These are phyloP conservation scores for Cerioporus squamosus DNA, from an alignment of 1,284 basidiomycete genomes.

Conservation along the genomic window DNA sequence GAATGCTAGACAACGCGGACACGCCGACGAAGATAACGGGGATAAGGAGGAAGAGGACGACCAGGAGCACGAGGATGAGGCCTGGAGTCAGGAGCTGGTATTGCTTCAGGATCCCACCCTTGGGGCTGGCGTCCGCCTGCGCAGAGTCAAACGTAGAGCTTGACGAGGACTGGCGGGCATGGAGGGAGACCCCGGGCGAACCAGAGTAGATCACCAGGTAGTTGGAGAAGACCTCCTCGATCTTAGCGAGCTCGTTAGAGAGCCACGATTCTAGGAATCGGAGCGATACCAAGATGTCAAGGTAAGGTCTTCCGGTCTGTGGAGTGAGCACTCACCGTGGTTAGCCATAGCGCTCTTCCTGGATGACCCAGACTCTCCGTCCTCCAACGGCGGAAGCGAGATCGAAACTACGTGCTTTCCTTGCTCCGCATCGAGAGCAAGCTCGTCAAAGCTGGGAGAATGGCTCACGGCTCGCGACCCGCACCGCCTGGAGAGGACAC, in stretches of 20 bases:
- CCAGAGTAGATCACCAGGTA: slow-evolving; percentile 71
- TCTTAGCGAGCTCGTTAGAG: slow-evolving; percentile 50
- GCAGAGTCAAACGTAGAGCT: slow-evolving; percentile 15
- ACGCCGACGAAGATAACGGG: slow-evolving; percentile 74
- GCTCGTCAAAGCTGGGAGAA: slow-evolving; percentile 10
- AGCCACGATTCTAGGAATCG: slow-evolving; percentile 25
- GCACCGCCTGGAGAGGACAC: slow-evolving; percentile 54
- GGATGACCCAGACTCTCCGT: slow-evolving; percentile 38
- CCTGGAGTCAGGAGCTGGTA: slow-evolving; percentile 84
- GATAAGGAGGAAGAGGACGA: slow-evolving; percentile 73
- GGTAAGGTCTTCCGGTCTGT: not conserved
- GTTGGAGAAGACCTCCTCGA: slow-evolving; percentile 55
- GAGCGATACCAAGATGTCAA: not conserved
- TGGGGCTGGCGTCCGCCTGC: slow-evolving; percentile 23
- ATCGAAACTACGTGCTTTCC: slow-evolving; percentile 62
- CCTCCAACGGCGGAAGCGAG: slow-evolving; percentile 52
- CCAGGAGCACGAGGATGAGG: slow-evolving; percentile 71
- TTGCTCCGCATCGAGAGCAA: slow-evolving; percentile 22
- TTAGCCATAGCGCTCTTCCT: slow-evolving; percentile 52
- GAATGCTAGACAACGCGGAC: slow-evolving; percentile 74
- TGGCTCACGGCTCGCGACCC: slow-evolving; percentile 41
- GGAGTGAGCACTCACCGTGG: slow-evolving; percentile 50
- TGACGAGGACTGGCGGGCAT: slow-evolving; percentile 19
- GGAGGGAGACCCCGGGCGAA: slow-evolving; percentile 40
- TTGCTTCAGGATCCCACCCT: slow-evolving; percentile 67